Conservation (phyloP, 306 rosid genomes). For the Quercus agrifolia region DNA sequence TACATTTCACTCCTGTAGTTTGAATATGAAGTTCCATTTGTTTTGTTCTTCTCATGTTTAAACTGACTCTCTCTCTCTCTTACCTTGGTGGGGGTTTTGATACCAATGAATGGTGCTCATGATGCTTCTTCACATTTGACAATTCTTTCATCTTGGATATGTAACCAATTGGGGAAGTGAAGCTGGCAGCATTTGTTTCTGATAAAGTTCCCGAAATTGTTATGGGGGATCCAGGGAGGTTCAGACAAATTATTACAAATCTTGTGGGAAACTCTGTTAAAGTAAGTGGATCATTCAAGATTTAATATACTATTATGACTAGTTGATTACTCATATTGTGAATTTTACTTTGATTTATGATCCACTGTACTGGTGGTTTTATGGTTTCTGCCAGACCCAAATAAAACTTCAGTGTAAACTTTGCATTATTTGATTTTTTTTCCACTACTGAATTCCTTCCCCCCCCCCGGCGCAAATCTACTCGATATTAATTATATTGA, state of each 20-base stretch:
- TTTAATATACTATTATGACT: background rate
- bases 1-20: background rate
- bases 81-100: background rate
- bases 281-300: conserved; percentile 41
- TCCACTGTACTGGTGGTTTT: conserved; percentile 1
- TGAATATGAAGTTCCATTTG: background rate
- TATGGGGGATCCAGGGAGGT: conserved; percentile 95
- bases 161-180: conserved; percentile 35
- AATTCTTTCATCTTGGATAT: conserved; percentile 20
- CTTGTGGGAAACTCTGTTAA: conserved; percentile 98
- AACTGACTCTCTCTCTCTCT: conserved; percentile 23
- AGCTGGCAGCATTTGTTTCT: conserved; percentile 97
- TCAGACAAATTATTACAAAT: conserved; percentile 93
- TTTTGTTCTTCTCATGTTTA: background rate
- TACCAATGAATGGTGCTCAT: conserved; percentile 20
- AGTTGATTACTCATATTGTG: background rate
- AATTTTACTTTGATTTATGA: background rate
- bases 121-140: conserved; percentile 10
- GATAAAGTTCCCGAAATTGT: conserved; percentile 88
- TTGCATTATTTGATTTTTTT: background rate
- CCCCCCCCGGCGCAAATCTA: background rate
- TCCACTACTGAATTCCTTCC: background rate
- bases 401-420: background rate
- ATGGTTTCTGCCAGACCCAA: background rate
- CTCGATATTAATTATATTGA: conserved; percentile 20